These are phyloP conservation scores for Stemphylium vesicarium DNA, from an alignment of 2,329 filamentous ascomycete genomes.

Conservation along the genomic window DNA sequence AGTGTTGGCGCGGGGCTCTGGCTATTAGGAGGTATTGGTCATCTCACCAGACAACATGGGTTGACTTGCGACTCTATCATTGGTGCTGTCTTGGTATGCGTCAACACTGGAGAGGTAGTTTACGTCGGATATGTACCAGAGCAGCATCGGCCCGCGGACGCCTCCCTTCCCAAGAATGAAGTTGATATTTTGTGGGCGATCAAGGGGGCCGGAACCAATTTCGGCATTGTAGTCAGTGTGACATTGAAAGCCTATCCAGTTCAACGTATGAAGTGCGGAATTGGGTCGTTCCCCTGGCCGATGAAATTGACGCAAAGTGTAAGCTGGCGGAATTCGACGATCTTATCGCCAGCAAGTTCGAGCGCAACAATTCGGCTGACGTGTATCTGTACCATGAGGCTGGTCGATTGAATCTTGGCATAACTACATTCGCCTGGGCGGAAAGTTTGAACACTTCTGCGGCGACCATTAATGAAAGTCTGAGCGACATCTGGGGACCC, in stretches of 20 bases:
- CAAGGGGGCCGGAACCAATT: conserved; percentile 65
- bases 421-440: conserved; percentile 56
- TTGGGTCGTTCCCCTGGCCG: conserved; percentile 36
- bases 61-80: conserved; percentile 66
- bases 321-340: conserved; percentile 53
- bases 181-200: conserved; percentile 63
- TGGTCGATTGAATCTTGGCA: conserved; percentile 57
- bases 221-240: conserved; percentile 64
- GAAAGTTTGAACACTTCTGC: conserved; percentile 8
- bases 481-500: conserved; percentile 33
- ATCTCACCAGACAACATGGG: conserved; percentile 62
- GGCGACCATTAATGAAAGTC: neutral
- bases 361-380: conserved; percentile 57
- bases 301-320: conserved; percentile 38
- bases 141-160: conserved; percentile 50
- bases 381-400: conserved; percentile 62
- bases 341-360: conserved; percentile 50
- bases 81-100: conserved; percentile 66
- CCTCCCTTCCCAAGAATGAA: conserved; percentile 56
- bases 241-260: conserved; percentile 57
- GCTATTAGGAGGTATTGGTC: conserved; percentile 70
- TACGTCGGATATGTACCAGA: conserved; percentile 60
- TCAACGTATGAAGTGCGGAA: conserved; percentile 47
- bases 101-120: conserved; percentile 55
- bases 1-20: conserved; percentile 69